Evolutionary conservation across 2,329 filamentous ascomycete genomes (phyloP), one percentile per base, ranked within the genome.

Genomic region (Stemphylium vesicarium): DNA sequence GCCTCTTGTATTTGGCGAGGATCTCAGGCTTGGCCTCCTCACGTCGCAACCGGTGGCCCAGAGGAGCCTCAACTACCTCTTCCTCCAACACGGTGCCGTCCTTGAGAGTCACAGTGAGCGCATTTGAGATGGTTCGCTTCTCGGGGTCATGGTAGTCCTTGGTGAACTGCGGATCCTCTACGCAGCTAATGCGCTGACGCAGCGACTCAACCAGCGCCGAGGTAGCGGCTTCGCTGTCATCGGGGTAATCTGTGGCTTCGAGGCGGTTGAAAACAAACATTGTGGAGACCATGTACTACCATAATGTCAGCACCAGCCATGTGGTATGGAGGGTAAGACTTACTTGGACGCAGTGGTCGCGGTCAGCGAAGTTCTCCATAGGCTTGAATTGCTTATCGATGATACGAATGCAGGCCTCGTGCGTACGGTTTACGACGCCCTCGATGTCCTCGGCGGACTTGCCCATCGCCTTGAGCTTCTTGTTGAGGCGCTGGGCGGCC

Each of bases 381-480:
- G 93, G 88, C 86, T 97, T 98, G 85, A 96, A 96, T 81, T 99
- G 95, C 85, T 99, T 99, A 86, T 99, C 95, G 72, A 99, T 99
- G 80, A 99, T 99, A 72, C 95, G 92, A 75, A 99, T 87, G 82
- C 95, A 98, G 55, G 95, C 95, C 81, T 99, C 95, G 82, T 99
- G 95, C 8, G 95, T 99, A 70, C 95, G 89, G 86, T 94, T 96
- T 68, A 89, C 92, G 71, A 99, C 86, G 59, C 85, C 85, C 82
- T 96, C 94, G 82, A 99, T 78, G 78, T 99, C 94, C 66, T 89
- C 90, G 53, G 93, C 92, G 49, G 88, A 90, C 85, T 97, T 96
- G 80, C 92, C 94, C 82, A 90, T 82, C 37, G 85, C 83, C 78
- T 90, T 89, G 62, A 99, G 87, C 78, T 91, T 87, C 77, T 87